These are phyloP conservation scores for Shiraia bambusicola DNA, from an alignment of 2,329 filamentous ascomycete species.

Conservation along the genomic window DNA sequence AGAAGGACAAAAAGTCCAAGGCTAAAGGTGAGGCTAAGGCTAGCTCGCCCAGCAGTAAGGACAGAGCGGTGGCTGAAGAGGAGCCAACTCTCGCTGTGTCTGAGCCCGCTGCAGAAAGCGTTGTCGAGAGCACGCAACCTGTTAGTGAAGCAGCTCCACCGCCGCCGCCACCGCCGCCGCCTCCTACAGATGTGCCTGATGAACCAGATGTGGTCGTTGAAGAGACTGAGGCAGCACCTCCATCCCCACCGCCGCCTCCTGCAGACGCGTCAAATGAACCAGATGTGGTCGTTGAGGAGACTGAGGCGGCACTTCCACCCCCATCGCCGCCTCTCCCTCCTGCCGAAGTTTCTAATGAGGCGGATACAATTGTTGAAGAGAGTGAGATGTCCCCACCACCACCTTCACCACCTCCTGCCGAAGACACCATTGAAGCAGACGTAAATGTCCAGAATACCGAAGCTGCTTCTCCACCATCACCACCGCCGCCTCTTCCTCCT, in stretches of 20 bases:
- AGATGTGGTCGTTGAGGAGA: not conserved
- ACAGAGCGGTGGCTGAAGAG: slow-evolving; percentile 10
- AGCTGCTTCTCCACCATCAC: not conserved
- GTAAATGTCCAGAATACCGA: not conserved
- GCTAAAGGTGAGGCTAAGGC: slow-evolving; percentile 16
- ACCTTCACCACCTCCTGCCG: slow-evolving; percentile 4
- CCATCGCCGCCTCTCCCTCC: slow-evolving; percentile 5
- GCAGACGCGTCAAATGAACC: not conserved
- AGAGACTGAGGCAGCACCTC: not conserved
- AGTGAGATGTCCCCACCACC: too few relatives aligned
- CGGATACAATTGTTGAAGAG: not conserved
- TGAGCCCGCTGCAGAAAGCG: slow-evolving; percentile 5
- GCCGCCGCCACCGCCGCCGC: slow-evolving; percentile 1
- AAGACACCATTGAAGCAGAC: not conserved
- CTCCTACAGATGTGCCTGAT: not conserved
- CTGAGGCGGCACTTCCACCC: slow-evolving; percentile 1
- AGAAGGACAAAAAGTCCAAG: slow-evolving; percentile 25
- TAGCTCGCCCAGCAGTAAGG: slow-evolving; percentile 10
- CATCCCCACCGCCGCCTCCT: not conserved
- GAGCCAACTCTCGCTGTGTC: slow-evolving; percentile 16
- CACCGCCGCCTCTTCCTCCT: not conserved
- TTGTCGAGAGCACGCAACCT: not conserved
- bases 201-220: slow-evolving; percentile 1
- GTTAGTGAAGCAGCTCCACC: not conserved
- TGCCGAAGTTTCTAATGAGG: not conserved